These are phyloP conservation scores for Epichloe baconii DNA, from an alignment of 2,329 filamentous ascomycete species.

Conservation along the genomic window DNA sequence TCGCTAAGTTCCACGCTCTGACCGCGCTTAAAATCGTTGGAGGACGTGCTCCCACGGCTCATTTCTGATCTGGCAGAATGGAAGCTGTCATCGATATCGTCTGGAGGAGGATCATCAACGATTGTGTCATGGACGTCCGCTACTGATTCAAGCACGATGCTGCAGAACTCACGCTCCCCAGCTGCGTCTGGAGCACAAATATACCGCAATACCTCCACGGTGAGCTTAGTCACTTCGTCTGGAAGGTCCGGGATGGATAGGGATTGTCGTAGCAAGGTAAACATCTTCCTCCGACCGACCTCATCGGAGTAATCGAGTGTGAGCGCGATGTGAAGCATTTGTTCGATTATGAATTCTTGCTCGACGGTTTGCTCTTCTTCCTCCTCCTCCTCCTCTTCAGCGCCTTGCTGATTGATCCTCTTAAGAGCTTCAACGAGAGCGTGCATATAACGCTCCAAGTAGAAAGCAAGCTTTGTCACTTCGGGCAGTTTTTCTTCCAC, in stretches of 20 bases:
- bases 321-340: slow-evolving; percentile 81
- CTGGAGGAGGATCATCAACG: slow-evolving; percentile 49
- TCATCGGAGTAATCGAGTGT: slow-evolving; percentile 97
- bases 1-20: slow-evolving; percentile 37
- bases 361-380: slow-evolving; percentile 78
- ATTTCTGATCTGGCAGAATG: slow-evolving; percentile 85
- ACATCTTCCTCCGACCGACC: slow-evolving; percentile 91
- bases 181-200: slow-evolving; percentile 65
- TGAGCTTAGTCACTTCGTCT: slow-evolving; percentile 83
- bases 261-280: slow-evolving; percentile 72
- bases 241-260: slow-evolving; percentile 78
- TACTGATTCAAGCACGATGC: slow-evolving; percentile 80
- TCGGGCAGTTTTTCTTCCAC: slow-evolving; percentile 91
- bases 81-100: slow-evolving; percentile 59
- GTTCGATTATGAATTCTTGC: slow-evolving; percentile 90
- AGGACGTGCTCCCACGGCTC: slow-evolving; percentile 49
- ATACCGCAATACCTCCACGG: slow-evolving; percentile 66
- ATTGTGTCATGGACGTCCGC: slow-evolving; percentile 96
- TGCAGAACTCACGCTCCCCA: slow-evolving; percentile 73
- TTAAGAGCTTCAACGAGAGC: slow-evolving; percentile 52
- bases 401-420: slow-evolving; percentile 40
- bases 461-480: slow-evolving; percentile 80
- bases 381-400: slow-evolving; percentile 38
- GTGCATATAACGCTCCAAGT: slow-evolving; percentile 67
- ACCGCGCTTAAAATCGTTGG: slow-evolving; percentile 29